Evolutionary conservation across 176 grass and related monocot species (phyloP).

Genomic region (Oryza coarctata): DNA sequence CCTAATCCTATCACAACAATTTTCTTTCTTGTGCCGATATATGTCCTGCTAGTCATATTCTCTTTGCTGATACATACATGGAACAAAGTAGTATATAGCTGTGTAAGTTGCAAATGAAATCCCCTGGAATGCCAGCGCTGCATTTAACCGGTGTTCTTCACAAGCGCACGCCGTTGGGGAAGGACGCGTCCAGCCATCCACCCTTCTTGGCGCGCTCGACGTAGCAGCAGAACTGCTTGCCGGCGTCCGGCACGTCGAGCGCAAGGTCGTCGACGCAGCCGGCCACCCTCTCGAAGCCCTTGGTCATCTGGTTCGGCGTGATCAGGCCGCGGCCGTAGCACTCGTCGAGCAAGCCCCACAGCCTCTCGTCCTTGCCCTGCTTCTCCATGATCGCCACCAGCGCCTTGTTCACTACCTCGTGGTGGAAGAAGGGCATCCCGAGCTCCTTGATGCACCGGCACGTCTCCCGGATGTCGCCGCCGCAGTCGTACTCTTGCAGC

Average conservation of each 20-base stretch:
- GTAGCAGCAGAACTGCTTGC: conserved; percentile 49
- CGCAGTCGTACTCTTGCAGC: conserved; percentile 74
- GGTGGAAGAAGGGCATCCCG: conserved; percentile 87
- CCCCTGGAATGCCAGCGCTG: conserved; percentile 13
- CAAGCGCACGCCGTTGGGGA: conserved; percentile 29
- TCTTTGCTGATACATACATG: conserved; percentile 27
- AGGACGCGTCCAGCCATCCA: conserved; percentile 54
- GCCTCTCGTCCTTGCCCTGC: conserved; percentile 47
- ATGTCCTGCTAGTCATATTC: conserved; percentile 6
- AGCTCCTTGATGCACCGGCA: conserved; percentile 73
- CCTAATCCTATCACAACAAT: conserved; percentile 30
- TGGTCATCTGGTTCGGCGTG: conserved; percentile 67
- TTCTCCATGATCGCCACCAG: conserved; percentile 76
- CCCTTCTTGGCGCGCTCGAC: conserved; percentile 61
- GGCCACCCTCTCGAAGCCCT: conserved; percentile 65
- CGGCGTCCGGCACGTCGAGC: conserved; percentile 70
- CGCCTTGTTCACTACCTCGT: conserved; percentile 84
- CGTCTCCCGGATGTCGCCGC: conserved; percentile 64
- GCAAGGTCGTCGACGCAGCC: conserved; percentile 69
- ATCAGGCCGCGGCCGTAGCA: conserved; percentile 67
- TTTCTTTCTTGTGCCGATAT: not conserved
- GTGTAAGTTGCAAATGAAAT: not conserved
- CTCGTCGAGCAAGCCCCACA: conserved; percentile 60
- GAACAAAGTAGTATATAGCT: not conserved
- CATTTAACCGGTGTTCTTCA: conserved; percentile 29